phyloP scores from a whole-genome alignment of 768 basidiomycete species.

The Mycena maculata region DNA sequence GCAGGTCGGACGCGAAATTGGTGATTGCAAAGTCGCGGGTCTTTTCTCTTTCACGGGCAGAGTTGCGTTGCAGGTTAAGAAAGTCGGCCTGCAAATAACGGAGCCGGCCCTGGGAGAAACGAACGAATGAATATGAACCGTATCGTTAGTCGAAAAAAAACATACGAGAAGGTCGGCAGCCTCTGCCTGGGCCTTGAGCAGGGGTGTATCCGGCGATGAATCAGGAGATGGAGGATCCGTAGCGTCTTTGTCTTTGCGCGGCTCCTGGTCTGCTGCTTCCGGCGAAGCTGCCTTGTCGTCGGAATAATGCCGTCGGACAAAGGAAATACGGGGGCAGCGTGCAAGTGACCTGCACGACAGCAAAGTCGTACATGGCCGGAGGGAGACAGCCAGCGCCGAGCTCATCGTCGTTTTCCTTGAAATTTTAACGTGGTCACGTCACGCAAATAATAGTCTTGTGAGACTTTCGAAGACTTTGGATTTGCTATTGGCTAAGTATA shows the following conservation, averaged over 20 bases:
- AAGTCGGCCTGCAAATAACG: slow-evolving; percentile 96
- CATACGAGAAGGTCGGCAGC: slow-evolving; percentile 87
- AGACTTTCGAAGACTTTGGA: not conserved
- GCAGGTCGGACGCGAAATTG: slow-evolving; percentile 89
- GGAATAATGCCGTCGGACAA: slow-evolving; percentile 66
- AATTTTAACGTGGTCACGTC: not conserved
- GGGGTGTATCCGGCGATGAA: slow-evolving; percentile 46
- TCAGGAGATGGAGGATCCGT: slow-evolving; percentile 41
- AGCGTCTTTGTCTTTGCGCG: slow-evolving; percentile 31
- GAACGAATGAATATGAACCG: not conserved
- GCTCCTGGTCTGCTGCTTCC: slow-evolving; percentile 10
- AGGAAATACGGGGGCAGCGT: slow-evolving; percentile 47
- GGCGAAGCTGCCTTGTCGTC: slow-evolving; percentile 56
- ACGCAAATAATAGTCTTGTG: not conserved
- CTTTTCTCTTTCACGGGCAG: slow-evolving; percentile 91
- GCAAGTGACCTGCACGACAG: slow-evolving; percentile 61
- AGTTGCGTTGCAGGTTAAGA: slow-evolving; percentile 92
- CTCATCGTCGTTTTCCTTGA: slow-evolving; percentile 52
- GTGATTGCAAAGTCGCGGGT: slow-evolving; percentile 94
- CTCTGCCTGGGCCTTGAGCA: slow-evolving; percentile 76
- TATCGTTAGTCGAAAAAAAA: slow-evolving; percentile 23
- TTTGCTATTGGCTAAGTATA: not conserved
- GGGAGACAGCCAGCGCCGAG: slow-evolving; percentile 60
- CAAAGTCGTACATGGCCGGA: slow-evolving; percentile 72
- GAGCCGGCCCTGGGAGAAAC: slow-evolving; percentile 75